phyloP scores from a whole-genome alignment of 169 alveolate species.

The Nephromyces sp. region DNA sequence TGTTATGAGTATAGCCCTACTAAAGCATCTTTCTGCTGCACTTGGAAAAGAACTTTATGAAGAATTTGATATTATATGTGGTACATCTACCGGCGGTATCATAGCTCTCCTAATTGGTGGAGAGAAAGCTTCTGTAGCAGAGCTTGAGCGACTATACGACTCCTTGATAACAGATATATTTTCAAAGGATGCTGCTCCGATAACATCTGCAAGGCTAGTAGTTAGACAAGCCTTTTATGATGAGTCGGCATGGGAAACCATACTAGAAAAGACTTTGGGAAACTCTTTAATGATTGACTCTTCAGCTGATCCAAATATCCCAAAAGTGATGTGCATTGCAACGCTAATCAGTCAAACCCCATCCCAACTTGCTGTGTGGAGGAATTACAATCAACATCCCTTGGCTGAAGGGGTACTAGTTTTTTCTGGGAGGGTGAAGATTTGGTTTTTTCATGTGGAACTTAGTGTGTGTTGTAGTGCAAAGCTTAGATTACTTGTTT shows the following conservation, averaged over 20 bases:
- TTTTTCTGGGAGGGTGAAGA: too few species aligned
- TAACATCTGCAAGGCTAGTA: conserved; percentile 52
- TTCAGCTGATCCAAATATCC: conserved; percentile 57
- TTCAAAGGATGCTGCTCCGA: conserved; percentile 51
- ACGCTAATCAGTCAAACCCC: conserved; percentile 56
- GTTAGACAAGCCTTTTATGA: conserved; percentile 64
- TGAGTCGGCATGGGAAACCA: conserved; percentile 42
- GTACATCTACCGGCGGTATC: conserved; percentile 73
- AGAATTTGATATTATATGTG: conserved; percentile 66
- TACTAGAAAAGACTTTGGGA: conserved; percentile 46
- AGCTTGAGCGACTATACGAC: conserved; percentile 48
- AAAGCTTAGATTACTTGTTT: too few species aligned
- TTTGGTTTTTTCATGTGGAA: too few species aligned
- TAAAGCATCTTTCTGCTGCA: conserved; percentile 37
- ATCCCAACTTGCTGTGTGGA: conserved; percentile 52
- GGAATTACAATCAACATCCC: conserved; percentile 48
- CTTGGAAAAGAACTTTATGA: conserved; percentile 47
- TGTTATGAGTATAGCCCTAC: conserved; percentile 59
- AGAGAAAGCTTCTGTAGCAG: conserved; percentile 55
- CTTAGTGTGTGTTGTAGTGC: too few species aligned
- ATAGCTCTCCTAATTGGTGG: conserved; percentile 59
- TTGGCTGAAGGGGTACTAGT: background rate
- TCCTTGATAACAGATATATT: conserved; percentile 56
- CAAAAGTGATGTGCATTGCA: conserved; percentile 62
- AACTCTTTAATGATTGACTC: conserved; percentile 57